Evolutionary conservation across 2,329 filamentous ascomycete species (phyloP).

Genomic region (Falciphora oryzae): DNA sequence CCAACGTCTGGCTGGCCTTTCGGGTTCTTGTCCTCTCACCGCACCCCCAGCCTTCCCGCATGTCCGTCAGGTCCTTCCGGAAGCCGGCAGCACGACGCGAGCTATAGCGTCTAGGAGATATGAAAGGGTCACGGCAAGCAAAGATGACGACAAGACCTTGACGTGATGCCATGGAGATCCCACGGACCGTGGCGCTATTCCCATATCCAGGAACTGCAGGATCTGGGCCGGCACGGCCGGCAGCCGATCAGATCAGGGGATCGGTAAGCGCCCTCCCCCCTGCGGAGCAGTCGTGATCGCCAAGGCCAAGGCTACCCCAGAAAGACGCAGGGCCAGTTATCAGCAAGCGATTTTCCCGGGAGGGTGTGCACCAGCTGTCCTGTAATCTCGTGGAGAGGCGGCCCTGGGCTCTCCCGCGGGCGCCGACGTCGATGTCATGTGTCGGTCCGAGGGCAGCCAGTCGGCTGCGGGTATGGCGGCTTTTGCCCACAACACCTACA

Average conservation of each 20-base stretch:
- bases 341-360: not conserved
- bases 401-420: not conserved
- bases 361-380: not conserved
- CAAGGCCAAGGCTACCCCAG: not conserved
- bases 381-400: not conserved
- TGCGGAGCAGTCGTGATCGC: not conserved
- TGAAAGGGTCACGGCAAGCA: not conserved
- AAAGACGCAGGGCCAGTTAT: not conserved
- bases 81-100: not conserved
- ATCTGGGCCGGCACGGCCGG: constrained; percentile 11
- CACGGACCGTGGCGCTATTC: not conserved
- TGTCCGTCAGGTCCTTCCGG: too few relatives aligned
- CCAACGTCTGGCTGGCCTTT: too few relatives aligned
- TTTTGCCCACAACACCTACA: too few relatives aligned
- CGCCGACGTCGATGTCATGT: not conserved
- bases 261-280: constrained; percentile 11
- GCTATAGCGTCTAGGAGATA: not conserved
- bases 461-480: too few relatives aligned
- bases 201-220: not conserved
- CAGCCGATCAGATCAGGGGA: constrained; percentile 15
- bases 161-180: not conserved
- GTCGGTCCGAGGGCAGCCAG: not conserved
- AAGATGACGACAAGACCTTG: not conserved
- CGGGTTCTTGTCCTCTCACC: too few relatives aligned
- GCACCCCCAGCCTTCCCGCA: too few relatives aligned